Evolutionary conservation across 805 yeast genomes (phyloP).

Genomic region (Yueomyces sinensis): DNA sequence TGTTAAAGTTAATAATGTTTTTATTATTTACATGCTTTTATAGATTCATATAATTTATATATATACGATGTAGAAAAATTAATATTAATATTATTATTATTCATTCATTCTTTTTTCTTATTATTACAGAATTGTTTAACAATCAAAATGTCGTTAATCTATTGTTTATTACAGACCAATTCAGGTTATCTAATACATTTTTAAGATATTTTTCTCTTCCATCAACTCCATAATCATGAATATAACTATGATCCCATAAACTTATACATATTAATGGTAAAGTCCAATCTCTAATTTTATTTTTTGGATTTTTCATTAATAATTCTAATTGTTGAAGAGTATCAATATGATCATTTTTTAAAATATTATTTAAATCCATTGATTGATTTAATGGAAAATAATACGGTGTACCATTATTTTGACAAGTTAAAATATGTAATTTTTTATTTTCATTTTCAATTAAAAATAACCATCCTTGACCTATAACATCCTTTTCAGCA

Average conservation of each 20-base stretch:
- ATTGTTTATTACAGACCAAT: slow-evolving; percentile 65
- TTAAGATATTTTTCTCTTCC: slow-evolving; percentile 63
- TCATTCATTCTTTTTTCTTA: too few relatives aligned
- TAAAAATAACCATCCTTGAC: slow-evolving; percentile 68
- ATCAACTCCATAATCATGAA: slow-evolving; percentile 67
- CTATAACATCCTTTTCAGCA: slow-evolving; percentile 32
- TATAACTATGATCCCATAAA: slow-evolving; percentile 84
- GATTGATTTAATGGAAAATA: slow-evolving; percentile 55
- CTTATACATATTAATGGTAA: slow-evolving; percentile 58
- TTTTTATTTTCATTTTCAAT: slow-evolving; percentile 54
- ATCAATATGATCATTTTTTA: slow-evolving; percentile 41
- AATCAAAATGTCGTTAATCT: slow-evolving; percentile 22
- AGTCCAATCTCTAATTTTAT: slow-evolving; percentile 41
- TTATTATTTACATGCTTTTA: too few relatives aligned
- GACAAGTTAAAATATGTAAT: slow-evolving; percentile 39
- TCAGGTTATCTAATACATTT: slow-evolving; percentile 62
- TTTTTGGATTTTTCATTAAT: slow-evolving; percentile 3
- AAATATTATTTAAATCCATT: slow-evolving; percentile 64
- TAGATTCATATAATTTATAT: too few relatives aligned
- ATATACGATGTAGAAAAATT: too few relatives aligned
- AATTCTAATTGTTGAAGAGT: slow-evolving; percentile 26
- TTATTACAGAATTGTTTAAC: too few relatives aligned
- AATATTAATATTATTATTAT: too few relatives aligned
- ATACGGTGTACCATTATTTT: slow-evolving; percentile 72
- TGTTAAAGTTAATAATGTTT: too few relatives aligned